phyloP scores from a whole-genome alignment of 768 basidiomycete species.

The Tylopilus sp. region DNA sequence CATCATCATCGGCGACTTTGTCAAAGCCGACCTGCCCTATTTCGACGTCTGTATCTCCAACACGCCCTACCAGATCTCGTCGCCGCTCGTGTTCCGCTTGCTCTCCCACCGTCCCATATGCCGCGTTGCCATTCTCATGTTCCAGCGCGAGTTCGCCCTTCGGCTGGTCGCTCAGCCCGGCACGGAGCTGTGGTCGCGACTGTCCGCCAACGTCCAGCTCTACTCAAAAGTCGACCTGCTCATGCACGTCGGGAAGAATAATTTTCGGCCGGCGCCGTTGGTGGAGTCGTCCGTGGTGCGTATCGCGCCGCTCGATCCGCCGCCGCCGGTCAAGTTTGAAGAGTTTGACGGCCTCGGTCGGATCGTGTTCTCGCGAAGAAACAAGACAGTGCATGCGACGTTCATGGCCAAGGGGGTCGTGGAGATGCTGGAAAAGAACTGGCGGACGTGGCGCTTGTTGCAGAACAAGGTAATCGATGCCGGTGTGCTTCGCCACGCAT shows the following conservation, averaged over 20 bases:
- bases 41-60: slow-evolving; percentile 99
- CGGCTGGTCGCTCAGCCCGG: slow-evolving; percentile 85
- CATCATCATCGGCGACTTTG: slow-evolving; percentile 95
- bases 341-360: slow-evolving; percentile 96
- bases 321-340: slow-evolving; percentile 92
- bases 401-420: slow-evolving; percentile 94
- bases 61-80: slow-evolving; percentile 99
- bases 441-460: slow-evolving; percentile 87
- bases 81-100: slow-evolving; percentile 93
- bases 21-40: slow-evolving; percentile 96
- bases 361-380: slow-evolving; percentile 85
- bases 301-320: slow-evolving; percentile 88
- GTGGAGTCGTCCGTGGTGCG: slow-evolving; percentile 94
- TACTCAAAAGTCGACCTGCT: slow-evolving; percentile 96
- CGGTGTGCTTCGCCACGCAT: neutral
- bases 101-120: slow-evolving; percentile 94
- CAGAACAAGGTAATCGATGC: slow-evolving; percentile 52
- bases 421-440: slow-evolving; percentile 92
- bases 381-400: slow-evolving; percentile 86
- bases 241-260: slow-evolving; percentile 95
- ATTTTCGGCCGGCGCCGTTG: slow-evolving; percentile 93
- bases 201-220: slow-evolving; percentile 96
- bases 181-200: slow-evolving; percentile 84
- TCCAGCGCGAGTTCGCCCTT: slow-evolving; percentile 97
- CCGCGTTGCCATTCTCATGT: slow-evolving; percentile 97